A percentile compares a stretch with the other conserved stretches of the same genome.
Evolutionary conservation across 306 rosid genomes (phyloP).

Genomic region (Prunus dulcis): DNA sequence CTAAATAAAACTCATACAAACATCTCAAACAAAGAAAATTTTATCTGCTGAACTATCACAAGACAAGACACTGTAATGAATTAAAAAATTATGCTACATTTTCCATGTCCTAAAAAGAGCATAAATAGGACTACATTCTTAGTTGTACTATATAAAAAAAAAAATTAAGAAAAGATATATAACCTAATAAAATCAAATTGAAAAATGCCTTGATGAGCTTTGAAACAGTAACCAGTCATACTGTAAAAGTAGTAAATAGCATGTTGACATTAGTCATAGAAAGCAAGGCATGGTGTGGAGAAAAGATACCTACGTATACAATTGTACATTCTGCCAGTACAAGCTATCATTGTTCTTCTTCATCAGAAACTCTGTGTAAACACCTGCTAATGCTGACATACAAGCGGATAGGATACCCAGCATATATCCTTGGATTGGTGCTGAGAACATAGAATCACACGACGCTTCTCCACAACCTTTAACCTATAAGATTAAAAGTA

Average conservation of each 20-base stretch:
- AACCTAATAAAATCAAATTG: not conserved
- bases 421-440: slow-evolving; percentile 89
- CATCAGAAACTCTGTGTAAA: slow-evolving; percentile 93
- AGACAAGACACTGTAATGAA: not conserved
- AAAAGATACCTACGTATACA: slow-evolving; percentile 81
- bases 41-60: slow-evolving; percentile 1
- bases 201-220: not conserved
- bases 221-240: not conserved
- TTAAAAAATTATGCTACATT: not conserved
- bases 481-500: slow-evolving; percentile 46
- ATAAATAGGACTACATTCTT: not conserved
- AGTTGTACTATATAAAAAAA: not conserved
- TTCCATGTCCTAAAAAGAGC: not conserved
- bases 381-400: slow-evolving; percentile 94
- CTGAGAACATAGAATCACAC: slow-evolving; percentile 78
- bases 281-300: slow-evolving; percentile 16
- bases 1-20: not conserved
- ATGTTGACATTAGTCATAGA: not conserved
- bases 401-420: slow-evolving; percentile 85
- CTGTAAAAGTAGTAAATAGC: not conserved
- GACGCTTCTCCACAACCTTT: slow-evolving; percentile 89
- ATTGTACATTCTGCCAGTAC: slow-evolving; percentile 95
- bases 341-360: slow-evolving; percentile 94
- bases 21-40: not conserved
- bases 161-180: not conserved